phyloP scores from a whole-genome alignment of 1,139 yeast species.

The Yamadazyma sp. region DNA sequence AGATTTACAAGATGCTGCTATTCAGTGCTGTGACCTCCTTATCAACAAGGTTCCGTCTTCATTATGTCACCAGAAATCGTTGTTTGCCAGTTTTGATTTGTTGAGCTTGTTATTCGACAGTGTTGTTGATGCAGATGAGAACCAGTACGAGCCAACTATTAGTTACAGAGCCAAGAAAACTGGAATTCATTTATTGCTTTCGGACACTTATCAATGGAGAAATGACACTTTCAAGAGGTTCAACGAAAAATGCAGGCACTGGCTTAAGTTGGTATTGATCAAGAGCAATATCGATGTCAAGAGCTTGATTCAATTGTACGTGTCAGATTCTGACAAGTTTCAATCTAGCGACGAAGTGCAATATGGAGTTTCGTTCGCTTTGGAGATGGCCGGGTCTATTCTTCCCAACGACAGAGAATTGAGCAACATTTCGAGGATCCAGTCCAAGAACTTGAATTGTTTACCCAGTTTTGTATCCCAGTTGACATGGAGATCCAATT shows the following conservation, averaged over 20 bases:
- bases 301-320: conserved; percentile 70
- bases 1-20: conserved; percentile 77
- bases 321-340: conserved; percentile 47
- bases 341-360: conserved; percentile 45
- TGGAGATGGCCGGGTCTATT: conserved; percentile 80
- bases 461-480: conserved; percentile 77
- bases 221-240: conserved; percentile 62
- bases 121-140: conserved; percentile 81
- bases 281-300: conserved; percentile 72
- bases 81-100: conserved; percentile 79
- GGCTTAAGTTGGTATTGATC: conserved; percentile 60
- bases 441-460: conserved; percentile 46
- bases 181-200: conserved; percentile 60
- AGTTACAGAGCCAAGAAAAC: conserved; percentile 60
- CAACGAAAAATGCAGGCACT: conserved; percentile 57
- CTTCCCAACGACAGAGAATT: conserved; percentile 64
- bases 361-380: conserved; percentile 84
- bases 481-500: conserved; percentile 68
- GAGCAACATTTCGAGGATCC: conserved; percentile 28
- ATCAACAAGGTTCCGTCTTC: conserved; percentile 75
- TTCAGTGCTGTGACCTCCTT: conserved; percentile 72
- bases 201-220: conserved; percentile 83
- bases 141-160: conserved; percentile 77
- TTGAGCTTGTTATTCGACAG: conserved; percentile 76
- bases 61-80: conserved; percentile 69